Evolutionary conservation across 208 protist species (phyloP).

Genomic region (Trypanosoma cruzi): DNA sequence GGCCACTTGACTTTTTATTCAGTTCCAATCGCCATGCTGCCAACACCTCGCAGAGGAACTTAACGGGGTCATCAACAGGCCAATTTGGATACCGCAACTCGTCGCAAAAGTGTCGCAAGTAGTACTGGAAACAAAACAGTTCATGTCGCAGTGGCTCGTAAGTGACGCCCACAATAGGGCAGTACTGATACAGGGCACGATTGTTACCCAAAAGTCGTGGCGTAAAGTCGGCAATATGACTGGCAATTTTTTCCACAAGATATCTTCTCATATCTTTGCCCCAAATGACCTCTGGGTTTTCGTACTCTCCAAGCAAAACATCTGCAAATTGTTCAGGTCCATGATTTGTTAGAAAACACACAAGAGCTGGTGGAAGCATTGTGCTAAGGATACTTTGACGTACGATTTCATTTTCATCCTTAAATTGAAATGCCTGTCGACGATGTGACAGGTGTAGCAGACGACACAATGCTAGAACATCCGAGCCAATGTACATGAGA

Average conservation of each 20-base stretch:
- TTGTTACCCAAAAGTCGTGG: slow-evolving; percentile 92
- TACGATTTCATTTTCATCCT: slow-evolving; percentile 61
- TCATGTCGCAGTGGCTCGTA: slow-evolving; percentile 91
- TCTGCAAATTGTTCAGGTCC: slow-evolving; percentile 92
- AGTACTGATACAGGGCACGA: slow-evolving; percentile 91
- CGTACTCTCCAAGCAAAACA: slow-evolving; percentile 93
- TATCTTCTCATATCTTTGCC: slow-evolving; percentile 90
- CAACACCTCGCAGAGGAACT: slow-evolving; percentile 89
- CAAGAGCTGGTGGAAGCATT: slow-evolving; percentile 93
- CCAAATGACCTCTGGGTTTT: slow-evolving; percentile 96
- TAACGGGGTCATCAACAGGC: slow-evolving; percentile 87
- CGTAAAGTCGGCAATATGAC: slow-evolving; percentile 93
- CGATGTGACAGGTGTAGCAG: slow-evolving; percentile 86
- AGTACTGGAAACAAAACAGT: slow-evolving; percentile 95
- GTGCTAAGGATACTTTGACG: slow-evolving; percentile 78
- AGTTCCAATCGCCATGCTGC: slow-evolving; percentile 85
- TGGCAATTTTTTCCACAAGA: slow-evolving; percentile 90
- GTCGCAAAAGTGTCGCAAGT: slow-evolving; percentile 95
- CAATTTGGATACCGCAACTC: slow-evolving; percentile 89
- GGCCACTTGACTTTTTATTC: slow-evolving; percentile 76
- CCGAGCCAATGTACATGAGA: slow-evolving; percentile 94
- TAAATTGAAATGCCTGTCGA: slow-evolving; percentile 78
- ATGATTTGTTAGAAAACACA: slow-evolving; percentile 94
- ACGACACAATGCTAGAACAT: slow-evolving; percentile 89
- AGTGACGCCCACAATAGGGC: slow-evolving; percentile 89